Conservation (phyloP, 2,329 filamentous ascomycete species). For the Grosmannia penicillata region DNA sequence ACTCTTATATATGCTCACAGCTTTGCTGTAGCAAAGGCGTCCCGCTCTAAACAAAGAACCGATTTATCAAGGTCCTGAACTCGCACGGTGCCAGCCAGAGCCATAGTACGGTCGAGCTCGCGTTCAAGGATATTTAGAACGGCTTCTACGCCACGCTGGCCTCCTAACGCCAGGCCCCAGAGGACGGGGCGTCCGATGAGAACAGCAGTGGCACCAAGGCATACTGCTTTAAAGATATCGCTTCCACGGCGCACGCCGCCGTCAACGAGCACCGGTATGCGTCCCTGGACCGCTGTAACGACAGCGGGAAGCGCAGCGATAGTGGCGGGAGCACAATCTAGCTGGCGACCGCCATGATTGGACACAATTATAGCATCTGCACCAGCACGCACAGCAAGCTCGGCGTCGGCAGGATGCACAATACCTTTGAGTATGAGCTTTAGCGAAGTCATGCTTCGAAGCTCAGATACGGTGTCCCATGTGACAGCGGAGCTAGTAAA, state of each 20-base stretch:
- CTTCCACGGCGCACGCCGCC: slow-evolving; percentile 32
- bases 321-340: slow-evolving; percentile 28
- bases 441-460: neutral
- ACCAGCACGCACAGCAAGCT: slow-evolving; percentile 3
- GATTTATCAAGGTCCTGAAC: neutral
- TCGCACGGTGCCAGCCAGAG: neutral
- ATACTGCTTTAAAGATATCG: slow-evolving; percentile 38
- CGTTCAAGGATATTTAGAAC: slow-evolving; percentile 3
- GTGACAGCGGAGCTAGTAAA: neutral
- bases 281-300: slow-evolving; percentile 28
- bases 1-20: no score
- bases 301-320: slow-evolving; percentile 27
- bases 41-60: neutral
- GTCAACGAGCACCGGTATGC: slow-evolving; percentile 29
- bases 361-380: slow-evolving; percentile 22
- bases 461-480: neutral
- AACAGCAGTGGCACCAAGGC: slow-evolving; percentile 31
- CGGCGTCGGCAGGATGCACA: slow-evolving; percentile 16
- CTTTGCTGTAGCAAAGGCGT: neutral
- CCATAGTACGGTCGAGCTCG: slow-evolving; percentile 5
- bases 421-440: slow-evolving; percentile 19
- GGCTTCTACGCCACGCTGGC: slow-evolving; percentile 4
- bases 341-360: slow-evolving; percentile 32
- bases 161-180: slow-evolving; percentile 25
- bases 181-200: slow-evolving; percentile 31